These are phyloP conservation scores for Pholiota microspora DNA, from an alignment of 768 basidiomycete species.

Conservation along the genomic window DNA sequence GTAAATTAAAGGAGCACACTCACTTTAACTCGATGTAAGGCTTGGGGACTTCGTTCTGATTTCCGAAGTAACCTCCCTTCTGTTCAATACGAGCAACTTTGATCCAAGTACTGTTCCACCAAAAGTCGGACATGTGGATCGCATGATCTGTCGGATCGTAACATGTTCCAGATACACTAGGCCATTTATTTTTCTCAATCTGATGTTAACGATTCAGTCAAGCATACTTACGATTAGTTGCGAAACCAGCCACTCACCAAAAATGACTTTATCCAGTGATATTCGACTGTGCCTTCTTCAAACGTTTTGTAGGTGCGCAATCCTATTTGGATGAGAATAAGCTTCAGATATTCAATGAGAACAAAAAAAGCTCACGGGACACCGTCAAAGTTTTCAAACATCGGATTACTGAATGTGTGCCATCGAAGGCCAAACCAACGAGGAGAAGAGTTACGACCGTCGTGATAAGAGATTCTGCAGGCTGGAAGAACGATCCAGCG, in stretches of 20 bases:
- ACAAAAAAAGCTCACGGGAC: not conserved
- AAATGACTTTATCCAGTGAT: slow-evolving; percentile 2
- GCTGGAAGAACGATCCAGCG: slow-evolving; percentile 1
- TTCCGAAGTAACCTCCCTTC: not conserved
- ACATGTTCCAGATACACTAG: not conserved
- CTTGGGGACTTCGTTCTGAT: not conserved
- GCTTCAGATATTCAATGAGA: not conserved
- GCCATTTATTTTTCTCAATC: not conserved
- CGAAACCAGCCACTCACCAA: not conserved
- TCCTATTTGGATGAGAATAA: not conserved
- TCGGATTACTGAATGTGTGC: not conserved
- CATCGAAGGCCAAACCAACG: not conserved
- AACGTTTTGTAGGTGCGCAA: not conserved
- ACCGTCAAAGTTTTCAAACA: not conserved
- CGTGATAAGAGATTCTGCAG: not conserved
- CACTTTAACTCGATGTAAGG: not conserved
- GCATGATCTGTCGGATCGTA: not conserved
- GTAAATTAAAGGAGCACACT: not conserved
- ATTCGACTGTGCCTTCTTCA: slow-evolving; percentile 3
- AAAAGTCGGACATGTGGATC: not conserved
- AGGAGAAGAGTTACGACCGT: not conserved
- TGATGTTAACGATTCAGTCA: not conserved
- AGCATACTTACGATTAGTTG: not conserved
- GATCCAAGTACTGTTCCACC: slow-evolving; percentile 2
- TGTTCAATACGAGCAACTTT: not conserved